phyloP scores from a whole-genome alignment of 78 protist species.

The Dictyostelium citrinum region DNA sequence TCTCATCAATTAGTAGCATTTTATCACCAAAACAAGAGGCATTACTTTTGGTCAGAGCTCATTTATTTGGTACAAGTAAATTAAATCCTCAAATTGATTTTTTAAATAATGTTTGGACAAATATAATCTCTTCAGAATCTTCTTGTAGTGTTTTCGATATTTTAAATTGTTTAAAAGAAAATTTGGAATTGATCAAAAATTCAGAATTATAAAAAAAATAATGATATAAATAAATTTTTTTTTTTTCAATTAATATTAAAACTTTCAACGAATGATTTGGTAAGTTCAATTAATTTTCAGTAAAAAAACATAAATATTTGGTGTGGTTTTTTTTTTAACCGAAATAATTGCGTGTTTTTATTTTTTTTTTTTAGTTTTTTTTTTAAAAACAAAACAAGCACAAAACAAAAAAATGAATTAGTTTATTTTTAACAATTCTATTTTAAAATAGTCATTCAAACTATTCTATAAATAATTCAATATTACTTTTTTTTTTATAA shows the following conservation, averaged over 20 bases:
- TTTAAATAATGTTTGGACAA: neutral
- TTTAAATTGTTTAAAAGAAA: neutral
- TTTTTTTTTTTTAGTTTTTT: neutral
- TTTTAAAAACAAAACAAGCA: too few relatives aligned
- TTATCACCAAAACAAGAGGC: neutral
- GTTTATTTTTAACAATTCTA: neutral
- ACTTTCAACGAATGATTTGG: too few relatives aligned
- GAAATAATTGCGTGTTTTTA: neutral
- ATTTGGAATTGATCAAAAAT: neutral
- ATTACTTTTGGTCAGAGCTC: neutral
- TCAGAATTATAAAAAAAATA: neutral
- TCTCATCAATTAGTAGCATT: neutral
- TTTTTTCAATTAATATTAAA: too few relatives aligned
- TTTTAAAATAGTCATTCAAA: neutral
- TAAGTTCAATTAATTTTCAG: too few relatives aligned
- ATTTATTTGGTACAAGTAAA: neutral
- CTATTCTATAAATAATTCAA: neutral
- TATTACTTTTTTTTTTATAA: neutral
- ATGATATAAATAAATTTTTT: too few relatives aligned
- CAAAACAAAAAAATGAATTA: neutral
- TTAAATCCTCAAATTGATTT: neutral
- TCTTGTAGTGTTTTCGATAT: neutral
- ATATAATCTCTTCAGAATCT: neutral
- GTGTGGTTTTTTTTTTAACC: neutral
- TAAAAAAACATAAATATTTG: neutral